Evolutionary conservation across 2,329 filamentous ascomycete species (phyloP), one percentile per base, ranked within the genome.

Genomic region (Hypomyces perniciosus): DNA sequence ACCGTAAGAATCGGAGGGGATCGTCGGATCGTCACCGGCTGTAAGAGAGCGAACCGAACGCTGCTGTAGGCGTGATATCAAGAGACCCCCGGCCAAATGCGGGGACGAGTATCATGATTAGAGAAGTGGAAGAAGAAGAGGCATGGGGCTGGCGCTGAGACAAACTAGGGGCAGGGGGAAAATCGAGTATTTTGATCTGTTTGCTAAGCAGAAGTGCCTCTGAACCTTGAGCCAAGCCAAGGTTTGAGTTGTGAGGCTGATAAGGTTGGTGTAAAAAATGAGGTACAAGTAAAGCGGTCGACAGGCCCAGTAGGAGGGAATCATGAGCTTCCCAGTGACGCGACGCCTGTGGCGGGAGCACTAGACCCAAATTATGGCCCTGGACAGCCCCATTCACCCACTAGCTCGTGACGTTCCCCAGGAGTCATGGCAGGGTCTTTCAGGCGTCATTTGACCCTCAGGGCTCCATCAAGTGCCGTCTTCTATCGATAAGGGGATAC

Each of bases 51-150:
- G 31, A 48, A 44, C 48, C 48, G 44, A 42, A 47, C 37, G 48
- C 44, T 44, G 48, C 35, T 33, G 48, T 48, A 49, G 54, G 49
- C 56, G 57, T 58, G 53, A 56, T 59, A 59, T 59, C 56, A 55
- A 54, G 54, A 56, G 57, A 61, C 59, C 61, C 57, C 55, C 59
- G 55, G 58, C 56, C 57, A 55, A 52, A 53, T 55, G 60, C 59
- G 60, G 60, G 59, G 59, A 56, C 48, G 54, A 50, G 49, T 54
- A 40, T 61, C 61, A 62, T 62, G 58, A 48, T 56, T 57, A 41
- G 45, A 37, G 13, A n/a, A 45, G 34, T 29, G 48, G 35, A 34
- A 38, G 40, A 41, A 40, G 37, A n/a, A 34, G 45, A 48, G 44
- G 48, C 51, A 54, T 52, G 41, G 46, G 41, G 20, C 20, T 42